Base-by-base conservation (phyloP, 768 basidiomycete species). In the Clavulina sp. region DNA sequence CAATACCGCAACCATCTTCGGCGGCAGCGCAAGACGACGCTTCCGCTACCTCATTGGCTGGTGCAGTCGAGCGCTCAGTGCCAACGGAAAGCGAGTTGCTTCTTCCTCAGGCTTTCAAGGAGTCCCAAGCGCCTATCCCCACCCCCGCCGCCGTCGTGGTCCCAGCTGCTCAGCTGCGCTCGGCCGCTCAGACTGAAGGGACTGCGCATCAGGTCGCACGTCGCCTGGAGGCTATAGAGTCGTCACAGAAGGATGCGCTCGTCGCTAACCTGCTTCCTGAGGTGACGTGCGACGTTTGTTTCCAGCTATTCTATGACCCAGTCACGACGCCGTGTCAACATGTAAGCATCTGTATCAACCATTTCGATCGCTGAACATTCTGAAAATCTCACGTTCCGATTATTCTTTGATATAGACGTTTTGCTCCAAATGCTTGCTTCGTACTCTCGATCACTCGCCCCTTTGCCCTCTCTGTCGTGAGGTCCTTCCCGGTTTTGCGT, bases 271-370 rank as follows among this genome's bases (percentile, higher is more conserved):
- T 73, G 9, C 64, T 76, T 23, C 59, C 72, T 7, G 82, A 91
- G 57, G 71, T 93, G 51, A 80, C 77, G 19, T 97, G 93, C 64
- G 84, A 91, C 64, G 91, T 97, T 31, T 97, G 93, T 66, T 84
- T 84, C 61, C 73, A 73, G 61, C 67, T 95, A 34, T 70, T 91
- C 57, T 78, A 79, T 66, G 78, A 86, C 56, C 91, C 93, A 4
- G 72, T 91, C 48, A 96, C 93, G 16, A 85, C 92, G 2, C 85
- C 87, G 9, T 96, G 93, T 65, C 92, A 96, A 64, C 93, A 97
- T 67, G 87, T 85, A 61, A 60, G 80, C 72, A 44, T 43, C 3
- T 48, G 26, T 53, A 31, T 28, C 41, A 21, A 2, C 7, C 3
- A 13, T 13, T 49, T 7, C 18, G 41, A 19, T 19, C 44, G 19